Base-by-base conservation (phyloP, 306 rosid genomes). In the Begonia loranthoides region DNA sequence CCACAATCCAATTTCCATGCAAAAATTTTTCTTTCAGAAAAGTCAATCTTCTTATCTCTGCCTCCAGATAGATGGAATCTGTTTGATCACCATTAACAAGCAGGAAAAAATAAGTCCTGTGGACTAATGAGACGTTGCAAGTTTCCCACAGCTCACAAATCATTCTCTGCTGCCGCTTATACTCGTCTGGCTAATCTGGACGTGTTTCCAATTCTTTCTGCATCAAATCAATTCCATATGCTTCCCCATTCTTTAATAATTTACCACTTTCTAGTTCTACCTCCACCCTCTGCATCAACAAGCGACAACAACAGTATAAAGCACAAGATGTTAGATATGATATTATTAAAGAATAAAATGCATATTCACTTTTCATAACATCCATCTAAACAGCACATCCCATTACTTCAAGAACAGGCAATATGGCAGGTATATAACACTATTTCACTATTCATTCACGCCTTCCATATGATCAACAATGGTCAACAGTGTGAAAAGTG, bases 21-120 rank as follows among this genome's bases (percentile, higher is more conserved):
- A 63, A 71, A 67, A 82, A 82, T 4, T 68, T 65, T 52, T 84
- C 68, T 68, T 68, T 73, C 54, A 83, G 76, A 72, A 71, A 87
- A 57, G 83, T 69, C 34, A 83, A 44, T 55, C 96, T 76, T 73
- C 96, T 73, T 41, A 67, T 59, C 66, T 83, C 96, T 33, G 83
- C 94, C 71, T 87, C 90, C 81, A 83, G 65, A 65, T 87, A 87
- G 56, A 83, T 78, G 40, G 84, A 78, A 66, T 87, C 96, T 50
- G 81, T 49, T 17, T 71, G 72, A 50, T 87, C 96, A 49, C 96
- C 94, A 60, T 68, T 69, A 72, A 87, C 73, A 54, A 80, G 74
- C 50, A 83, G 83, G 73, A 80, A 83, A 76, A 87, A 87, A 67
- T 80, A 87, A 52, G 96, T 87, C 59, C 96, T 80, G 71, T 87